Evolutionary conservation across 192 early-diverging fungal genomes (phyloP).

Genomic region (Allomyces macrogynus): DNA sequence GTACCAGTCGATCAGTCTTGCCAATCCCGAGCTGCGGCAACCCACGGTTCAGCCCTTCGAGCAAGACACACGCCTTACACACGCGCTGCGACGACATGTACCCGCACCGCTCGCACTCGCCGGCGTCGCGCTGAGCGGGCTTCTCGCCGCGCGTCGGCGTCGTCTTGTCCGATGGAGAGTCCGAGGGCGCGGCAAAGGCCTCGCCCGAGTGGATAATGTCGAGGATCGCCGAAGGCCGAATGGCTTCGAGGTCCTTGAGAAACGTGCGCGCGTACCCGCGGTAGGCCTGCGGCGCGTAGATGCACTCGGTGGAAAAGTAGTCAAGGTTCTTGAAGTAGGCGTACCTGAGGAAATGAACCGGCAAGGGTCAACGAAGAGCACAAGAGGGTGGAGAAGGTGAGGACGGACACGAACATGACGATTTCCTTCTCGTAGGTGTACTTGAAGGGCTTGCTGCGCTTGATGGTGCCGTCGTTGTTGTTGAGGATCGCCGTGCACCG

Average conservation of each 20-base stretch:
- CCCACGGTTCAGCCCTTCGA: conserved; percentile 82
- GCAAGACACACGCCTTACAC: conserved; percentile 84
- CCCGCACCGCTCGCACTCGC: conserved; percentile 65
- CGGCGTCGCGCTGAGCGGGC: background rate
- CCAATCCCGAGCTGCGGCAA: conserved; percentile 43
- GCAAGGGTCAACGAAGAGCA: background rate
- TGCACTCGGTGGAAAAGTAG: conserved; percentile 97
- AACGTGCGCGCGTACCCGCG: conserved; percentile 85
- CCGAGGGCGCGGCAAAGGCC: conserved; percentile 26
- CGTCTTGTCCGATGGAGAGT: background rate
- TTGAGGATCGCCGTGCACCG: conserved; percentile 86
- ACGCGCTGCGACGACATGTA: conserved; percentile 81
- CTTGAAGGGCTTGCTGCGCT: conserved; percentile 92
- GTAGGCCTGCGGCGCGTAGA: conserved; percentile 93
- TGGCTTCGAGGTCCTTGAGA: conserved; percentile 82
- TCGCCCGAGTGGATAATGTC: conserved; percentile 95
- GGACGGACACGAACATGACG: conserved; percentile 41
- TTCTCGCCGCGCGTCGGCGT: background rate
- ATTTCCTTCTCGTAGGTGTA: conserved; percentile 99
- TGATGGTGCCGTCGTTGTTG: conserved; percentile 42
- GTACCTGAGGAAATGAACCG: conserved; percentile 19
- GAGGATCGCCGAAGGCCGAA: conserved; percentile 72
- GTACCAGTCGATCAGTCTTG: background rate
- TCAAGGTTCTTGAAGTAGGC: conserved; percentile 92
- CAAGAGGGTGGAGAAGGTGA: background rate